phyloP scores from a whole-genome alignment of 495 filamentous ascomycete species.

The Penicillium lividum region DNA sequence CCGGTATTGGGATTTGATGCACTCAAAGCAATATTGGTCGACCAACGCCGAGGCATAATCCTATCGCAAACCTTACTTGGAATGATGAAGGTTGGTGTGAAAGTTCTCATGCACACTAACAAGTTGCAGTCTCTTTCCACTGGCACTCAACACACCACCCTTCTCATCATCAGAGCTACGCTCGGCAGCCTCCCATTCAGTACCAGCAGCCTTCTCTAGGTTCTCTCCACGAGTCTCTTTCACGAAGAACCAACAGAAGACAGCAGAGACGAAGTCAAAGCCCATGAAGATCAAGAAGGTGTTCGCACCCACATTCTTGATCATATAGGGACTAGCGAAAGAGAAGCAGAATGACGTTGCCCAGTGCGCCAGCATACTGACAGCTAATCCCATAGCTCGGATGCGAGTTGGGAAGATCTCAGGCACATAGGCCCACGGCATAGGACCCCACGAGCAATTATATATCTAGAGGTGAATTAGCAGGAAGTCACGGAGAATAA shows the following conservation, averaged over 20 bases:
- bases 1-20: not conserved
- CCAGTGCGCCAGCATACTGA: constrained; percentile 33
- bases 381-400: constrained; percentile 27
- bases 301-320: constrained; percentile 26
- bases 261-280: constrained; percentile 22
- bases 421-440: constrained; percentile 29
- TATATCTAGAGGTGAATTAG: constrained; percentile 18
- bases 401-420: constrained; percentile 34
- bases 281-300: constrained; percentile 34
- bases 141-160: constrained; percentile 12
- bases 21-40: not conserved
- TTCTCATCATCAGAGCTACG: constrained; percentile 23
- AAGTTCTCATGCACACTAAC: constrained; percentile 28
- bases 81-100: constrained; percentile 22
- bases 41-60: not conserved
- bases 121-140: constrained; percentile 23
- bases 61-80: not conserved
- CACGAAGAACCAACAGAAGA: constrained; percentile 31
- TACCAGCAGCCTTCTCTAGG: constrained; percentile 27
- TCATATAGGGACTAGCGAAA: constrained; percentile 32
- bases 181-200: constrained; percentile 30
- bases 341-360: constrained; percentile 34
- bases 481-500: not conserved
- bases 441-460: constrained; percentile 29
- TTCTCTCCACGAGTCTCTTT: constrained; percentile 31